Conservation (phyloP, 768 basidiomycete species). For the Mycena rebaudengoi region DNA sequence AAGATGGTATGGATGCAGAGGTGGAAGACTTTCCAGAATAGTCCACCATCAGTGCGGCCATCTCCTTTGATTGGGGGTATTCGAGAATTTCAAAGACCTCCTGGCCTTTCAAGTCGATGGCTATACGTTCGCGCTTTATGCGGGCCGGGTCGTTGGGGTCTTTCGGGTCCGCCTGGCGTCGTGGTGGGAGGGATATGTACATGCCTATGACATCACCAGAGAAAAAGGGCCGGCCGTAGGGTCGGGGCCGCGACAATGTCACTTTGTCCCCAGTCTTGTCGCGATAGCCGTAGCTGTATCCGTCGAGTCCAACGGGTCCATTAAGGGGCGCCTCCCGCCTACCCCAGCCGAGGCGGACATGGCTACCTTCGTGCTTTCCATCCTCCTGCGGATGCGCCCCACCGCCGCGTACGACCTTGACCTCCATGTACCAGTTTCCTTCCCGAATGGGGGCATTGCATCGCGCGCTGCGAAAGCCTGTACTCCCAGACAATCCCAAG, state of each 20-base stretch:
- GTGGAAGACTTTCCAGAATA: slow-evolving; percentile 67
- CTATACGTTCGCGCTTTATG: slow-evolving; percentile 87
- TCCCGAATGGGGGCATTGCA: slow-evolving; percentile 90
- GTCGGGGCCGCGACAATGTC: slow-evolving; percentile 79
- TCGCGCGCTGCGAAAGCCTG: slow-evolving; percentile 90
- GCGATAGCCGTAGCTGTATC: slow-evolving; percentile 90
- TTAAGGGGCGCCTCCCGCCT: slow-evolving; percentile 94
- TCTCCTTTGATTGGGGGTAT: slow-evolving; percentile 90
- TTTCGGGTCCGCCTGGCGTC: slow-evolving; percentile 61
- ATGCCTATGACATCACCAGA: slow-evolving; percentile 93
- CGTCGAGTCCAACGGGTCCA: slow-evolving; percentile 92
- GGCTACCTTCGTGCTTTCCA: slow-evolving; percentile 69
- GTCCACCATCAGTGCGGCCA: slow-evolving; percentile 91
- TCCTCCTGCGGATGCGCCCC: slow-evolving; percentile 63
- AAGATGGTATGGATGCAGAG: slow-evolving; percentile 64
- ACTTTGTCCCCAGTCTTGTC: slow-evolving; percentile 95
- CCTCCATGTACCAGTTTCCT: slow-evolving; percentile 95
- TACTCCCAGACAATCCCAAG: slow-evolving; percentile 77
- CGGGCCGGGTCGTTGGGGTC: slow-evolving; percentile 85
- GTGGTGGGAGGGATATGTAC: slow-evolving; percentile 87
- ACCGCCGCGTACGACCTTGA: slow-evolving; percentile 79
- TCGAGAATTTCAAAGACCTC: slow-evolving; percentile 96
- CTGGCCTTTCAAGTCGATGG: slow-evolving; percentile 96
- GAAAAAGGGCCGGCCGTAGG: slow-evolving; percentile 78
- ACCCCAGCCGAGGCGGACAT: slow-evolving; percentile 92